Evolutionary conservation across 129 eudicot species (phyloP), one percentile per base, ranked within the genome.

Genomic region (Pittosporum tobira): DNA sequence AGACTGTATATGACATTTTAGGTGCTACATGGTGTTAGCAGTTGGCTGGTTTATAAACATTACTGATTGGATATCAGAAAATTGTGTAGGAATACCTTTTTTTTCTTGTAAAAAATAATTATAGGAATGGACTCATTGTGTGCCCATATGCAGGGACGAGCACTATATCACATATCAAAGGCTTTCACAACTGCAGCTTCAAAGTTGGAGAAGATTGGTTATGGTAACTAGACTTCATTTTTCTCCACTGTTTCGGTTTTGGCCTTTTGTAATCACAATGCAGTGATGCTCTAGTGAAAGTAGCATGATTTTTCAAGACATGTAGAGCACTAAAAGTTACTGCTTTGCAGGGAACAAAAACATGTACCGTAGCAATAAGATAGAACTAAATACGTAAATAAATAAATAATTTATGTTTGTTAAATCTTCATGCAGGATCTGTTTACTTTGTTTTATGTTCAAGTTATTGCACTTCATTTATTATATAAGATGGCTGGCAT

Each of bases 151-250:
- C 84, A 88, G 96, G 96, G 96, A 23, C 84, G 96, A 16, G 94
- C 94, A 49, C 62, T 88, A 51, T 81, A 79, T 73, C 80, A 88
- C 63, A 84, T 88, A 43, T 84, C 94, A 59, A 88, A 82, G 82
- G 88, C 96, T 57, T 88, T 88, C 36, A 81, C 79, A 44, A 81
- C 88, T 72, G 94, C 88, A 48, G 76, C 87, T 51, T 79, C 96
- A 28, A 88, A 75, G 72, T 65, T 88, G 77, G 96, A 88, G 84
- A 88, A 88, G 76, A 79, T 82, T 72, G 96, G 96, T 63, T 74
- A 81, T 60, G 96, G 96, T 88, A 84, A 54, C 67, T 38, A 1
- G 27, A 36, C 2, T 57, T 23, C 24, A 21, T 3, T n/a, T 34
- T 9, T 16, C 25, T 38, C 6, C 50, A 22, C 27, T 29, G 48